phyloP scores from a whole-genome alignment of 495 filamentous ascomycete species.

The Aspergillus incahuasiensis region DNA sequence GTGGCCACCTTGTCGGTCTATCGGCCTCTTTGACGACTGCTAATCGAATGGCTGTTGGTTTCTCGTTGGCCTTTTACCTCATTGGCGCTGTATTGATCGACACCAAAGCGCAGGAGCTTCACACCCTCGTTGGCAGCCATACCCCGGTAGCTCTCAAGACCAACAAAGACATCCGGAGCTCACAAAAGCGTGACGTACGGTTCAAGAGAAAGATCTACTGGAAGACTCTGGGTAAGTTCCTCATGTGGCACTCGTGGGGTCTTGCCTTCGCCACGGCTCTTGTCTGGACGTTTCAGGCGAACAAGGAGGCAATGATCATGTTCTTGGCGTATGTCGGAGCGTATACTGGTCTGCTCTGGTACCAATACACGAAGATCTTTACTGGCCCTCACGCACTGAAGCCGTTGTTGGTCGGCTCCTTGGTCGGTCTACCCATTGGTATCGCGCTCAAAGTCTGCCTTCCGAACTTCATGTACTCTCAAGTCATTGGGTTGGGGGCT shows the following conservation, averaged over 20 bases:
- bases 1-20: constrained; percentile 42
- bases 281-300: constrained; percentile 50
- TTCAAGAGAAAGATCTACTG: constrained; percentile 52
- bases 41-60: constrained; percentile 50
- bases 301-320: constrained; percentile 39
- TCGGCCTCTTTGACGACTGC: constrained; percentile 32
- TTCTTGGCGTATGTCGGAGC: constrained; percentile 50
- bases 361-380: constrained; percentile 60
- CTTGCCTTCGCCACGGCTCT: constrained; percentile 46
- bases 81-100: constrained; percentile 57
- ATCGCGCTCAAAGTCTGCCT: constrained; percentile 34
- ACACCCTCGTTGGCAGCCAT: constrained; percentile 42
- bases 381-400: constrained; percentile 50
- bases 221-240: constrained; percentile 47
- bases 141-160: constrained; percentile 26
- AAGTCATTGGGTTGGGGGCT: constrained; percentile 46
- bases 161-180: constrained; percentile 37
- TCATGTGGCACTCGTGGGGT: constrained; percentile 56
- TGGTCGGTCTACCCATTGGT: constrained; percentile 47
- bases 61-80: constrained; percentile 56
- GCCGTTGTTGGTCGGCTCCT: constrained; percentile 42
- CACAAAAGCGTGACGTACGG: constrained; percentile 40
- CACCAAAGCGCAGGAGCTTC: constrained; percentile 52
- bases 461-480: constrained; percentile 41
- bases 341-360: constrained; percentile 56